These are phyloP conservation scores for Hypoxylon sp. DNA, from an alignment of 2,329 filamentous ascomycete genomes.

Conservation along the genomic window DNA sequence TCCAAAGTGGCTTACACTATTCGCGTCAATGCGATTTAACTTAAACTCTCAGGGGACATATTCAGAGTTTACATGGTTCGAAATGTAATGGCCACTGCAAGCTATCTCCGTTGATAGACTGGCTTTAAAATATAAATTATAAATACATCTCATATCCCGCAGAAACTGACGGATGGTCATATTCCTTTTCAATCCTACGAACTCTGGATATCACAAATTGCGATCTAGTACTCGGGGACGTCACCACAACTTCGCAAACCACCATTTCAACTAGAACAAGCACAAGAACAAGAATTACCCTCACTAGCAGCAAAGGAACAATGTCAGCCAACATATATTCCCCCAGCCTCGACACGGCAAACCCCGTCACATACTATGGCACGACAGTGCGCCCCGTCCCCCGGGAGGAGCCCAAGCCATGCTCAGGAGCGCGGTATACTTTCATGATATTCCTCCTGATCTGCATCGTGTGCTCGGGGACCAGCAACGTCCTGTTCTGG, in stretches of 20 bases:
- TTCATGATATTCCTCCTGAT: neutral
- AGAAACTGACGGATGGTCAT: neutral
- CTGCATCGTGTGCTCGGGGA: neutral
- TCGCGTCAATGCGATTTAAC: neutral
- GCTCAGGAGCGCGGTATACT: neutral
- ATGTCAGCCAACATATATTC: neutral
- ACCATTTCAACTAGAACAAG: neutral
- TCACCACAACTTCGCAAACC: neutral
- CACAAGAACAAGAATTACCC: neutral
- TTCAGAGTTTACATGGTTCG: conserved; percentile 7
- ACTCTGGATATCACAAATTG: neutral
- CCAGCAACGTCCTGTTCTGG: neutral
- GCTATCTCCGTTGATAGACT: neutral
- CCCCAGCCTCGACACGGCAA: too few species aligned
- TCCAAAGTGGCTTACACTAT: neutral
- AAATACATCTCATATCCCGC: neutral
- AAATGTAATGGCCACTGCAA: neutral
- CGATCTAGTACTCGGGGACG: neutral
- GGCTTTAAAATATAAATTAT: neutral
- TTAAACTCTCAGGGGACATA: neutral
- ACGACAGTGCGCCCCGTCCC: too few species aligned
- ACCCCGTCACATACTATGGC: too few species aligned
- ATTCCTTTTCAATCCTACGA: neutral
- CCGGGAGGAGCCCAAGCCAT: neutral
- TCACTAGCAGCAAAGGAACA: neutral